Evolutionary conservation across 2,329 filamentous ascomycete species (phyloP).

Genomic region (Chalara sp.): DNA sequence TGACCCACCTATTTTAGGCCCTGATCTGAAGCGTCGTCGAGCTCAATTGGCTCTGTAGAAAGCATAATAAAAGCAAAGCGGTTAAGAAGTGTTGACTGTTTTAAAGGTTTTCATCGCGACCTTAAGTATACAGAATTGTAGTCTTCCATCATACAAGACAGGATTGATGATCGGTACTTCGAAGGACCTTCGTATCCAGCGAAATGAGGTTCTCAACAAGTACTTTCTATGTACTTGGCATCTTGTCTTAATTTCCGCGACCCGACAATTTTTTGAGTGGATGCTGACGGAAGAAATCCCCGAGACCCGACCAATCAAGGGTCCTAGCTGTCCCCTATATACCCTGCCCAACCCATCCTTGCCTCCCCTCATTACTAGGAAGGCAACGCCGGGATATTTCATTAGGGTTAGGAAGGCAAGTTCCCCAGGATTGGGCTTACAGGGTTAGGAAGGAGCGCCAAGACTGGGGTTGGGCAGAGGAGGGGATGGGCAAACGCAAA

Average conservation of each 20-base stretch:
- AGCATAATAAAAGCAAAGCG: background rate
- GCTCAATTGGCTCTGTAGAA: background rate
- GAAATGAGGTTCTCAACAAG: background rate
- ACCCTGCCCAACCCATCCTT: background rate
- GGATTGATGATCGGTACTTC: background rate
- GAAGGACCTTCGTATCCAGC: background rate
- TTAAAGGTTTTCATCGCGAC: too few relatives aligned
- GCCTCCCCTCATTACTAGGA: background rate
- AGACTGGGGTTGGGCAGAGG: background rate
- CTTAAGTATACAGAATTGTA: background rate
- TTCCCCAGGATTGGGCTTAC: background rate
- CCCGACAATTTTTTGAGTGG: too few relatives aligned
- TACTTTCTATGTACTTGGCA: too few relatives aligned
- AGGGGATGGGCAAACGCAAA: background rate
- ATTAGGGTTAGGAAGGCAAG: background rate
- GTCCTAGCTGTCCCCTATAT: background rate
- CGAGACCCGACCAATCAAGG: background rate
- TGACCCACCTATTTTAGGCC: too few relatives aligned
- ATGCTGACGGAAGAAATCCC: background rate
- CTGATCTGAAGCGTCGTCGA: background rate
- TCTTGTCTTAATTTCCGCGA: too few relatives aligned
- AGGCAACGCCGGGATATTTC: background rate
- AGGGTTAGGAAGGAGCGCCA: background rate
- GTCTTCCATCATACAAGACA: background rate
- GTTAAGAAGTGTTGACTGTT: background rate